Evolutionary conservation across 1,139 yeast species (phyloP).

Genomic region (Candida sojae): DNA sequence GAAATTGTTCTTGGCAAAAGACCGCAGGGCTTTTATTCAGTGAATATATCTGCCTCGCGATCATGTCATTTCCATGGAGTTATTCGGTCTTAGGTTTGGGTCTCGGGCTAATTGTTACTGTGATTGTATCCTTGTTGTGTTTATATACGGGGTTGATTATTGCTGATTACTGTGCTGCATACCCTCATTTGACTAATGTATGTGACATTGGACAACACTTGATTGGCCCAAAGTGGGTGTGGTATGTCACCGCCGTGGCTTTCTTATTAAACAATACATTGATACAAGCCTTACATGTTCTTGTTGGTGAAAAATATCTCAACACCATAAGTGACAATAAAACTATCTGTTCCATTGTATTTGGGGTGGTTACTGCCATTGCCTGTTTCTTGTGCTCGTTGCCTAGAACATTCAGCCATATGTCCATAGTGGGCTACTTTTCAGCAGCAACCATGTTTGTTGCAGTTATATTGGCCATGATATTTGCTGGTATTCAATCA

Average conservation of each 20-base stretch:
- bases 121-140: conserved; percentile 50
- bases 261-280: conserved; percentile 56
- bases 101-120: conserved; percentile 58
- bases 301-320: conserved; percentile 60
- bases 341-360: conserved; percentile 53
- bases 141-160: conserved; percentile 57
- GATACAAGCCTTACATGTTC: conserved; percentile 59
- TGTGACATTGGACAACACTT: conserved; percentile 63
- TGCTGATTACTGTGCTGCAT: conserved; percentile 54
- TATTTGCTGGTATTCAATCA: conserved; percentile 53
- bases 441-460: conserved; percentile 59
- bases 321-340: conserved; percentile 53
- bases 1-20: conserved; percentile 58
- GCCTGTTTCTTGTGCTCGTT: conserved; percentile 52
- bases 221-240: conserved; percentile 53
- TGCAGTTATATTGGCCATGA: conserved; percentile 53
- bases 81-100: conserved; percentile 59
- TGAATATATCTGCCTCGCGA: conserved; percentile 63
- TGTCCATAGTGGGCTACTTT: conserved; percentile 52
- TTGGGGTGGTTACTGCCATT: conserved; percentile 47
- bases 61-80: conserved; percentile 67
- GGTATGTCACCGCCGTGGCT: conserved; percentile 59
- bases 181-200: conserved; percentile 52
- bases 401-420: conserved; percentile 56
- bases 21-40: conserved; percentile 60